Percentiles rank a stretch among this genome's conserved stretches.
Evolutionary conservation across 108 stramenopile genomes (phyloP).

Genomic region (Pseudonitzschia multistriata): DNA sequence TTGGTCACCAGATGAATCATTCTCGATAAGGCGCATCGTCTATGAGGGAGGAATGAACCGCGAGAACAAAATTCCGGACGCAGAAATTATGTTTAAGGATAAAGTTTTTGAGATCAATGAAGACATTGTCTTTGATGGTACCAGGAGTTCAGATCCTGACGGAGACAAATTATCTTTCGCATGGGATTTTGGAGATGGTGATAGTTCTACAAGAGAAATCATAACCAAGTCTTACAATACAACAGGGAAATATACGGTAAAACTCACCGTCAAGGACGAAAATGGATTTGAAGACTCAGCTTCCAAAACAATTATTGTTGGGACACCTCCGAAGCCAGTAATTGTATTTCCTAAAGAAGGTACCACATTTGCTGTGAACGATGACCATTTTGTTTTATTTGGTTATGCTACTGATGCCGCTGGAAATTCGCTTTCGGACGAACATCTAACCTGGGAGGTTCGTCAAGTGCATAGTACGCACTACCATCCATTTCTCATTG

Average conservation of each 20-base stretch:
- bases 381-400: constrained; percentile 23
- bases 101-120: neutral
- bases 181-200: constrained; percentile 39
- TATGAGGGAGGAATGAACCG: constrained; percentile 17
- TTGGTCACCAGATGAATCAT: constrained; percentile 8
- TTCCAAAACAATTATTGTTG: neutral
- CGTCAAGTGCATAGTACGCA: constrained; percentile 33
- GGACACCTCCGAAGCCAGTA: constrained; percentile 14
- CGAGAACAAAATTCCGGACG: constrained; percentile 25
- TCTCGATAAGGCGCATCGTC: constrained; percentile 22
- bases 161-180: constrained; percentile 16
- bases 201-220: neutral
- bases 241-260: constrained; percentile 14
- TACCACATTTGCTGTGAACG: constrained; percentile 28
- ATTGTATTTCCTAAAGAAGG: constrained; percentile 16
- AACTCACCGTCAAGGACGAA: constrained; percentile 26
- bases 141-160: constrained; percentile 35
- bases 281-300: constrained; percentile 6
- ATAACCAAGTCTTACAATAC: constrained; percentile 13
- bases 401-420: constrained; percentile 24
- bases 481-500: constrained; percentile 33
- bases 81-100: constrained; percentile 1
- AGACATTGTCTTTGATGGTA: constrained; percentile 31
- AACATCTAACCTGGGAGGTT: constrained; percentile 35
- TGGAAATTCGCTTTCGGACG: constrained; percentile 21